Percentiles rank a stretch among this genome's conserved stretches.
Conservation (phyloP, 352 stramenopile genomes). For the Globisporangium camurandrum region DNA sequence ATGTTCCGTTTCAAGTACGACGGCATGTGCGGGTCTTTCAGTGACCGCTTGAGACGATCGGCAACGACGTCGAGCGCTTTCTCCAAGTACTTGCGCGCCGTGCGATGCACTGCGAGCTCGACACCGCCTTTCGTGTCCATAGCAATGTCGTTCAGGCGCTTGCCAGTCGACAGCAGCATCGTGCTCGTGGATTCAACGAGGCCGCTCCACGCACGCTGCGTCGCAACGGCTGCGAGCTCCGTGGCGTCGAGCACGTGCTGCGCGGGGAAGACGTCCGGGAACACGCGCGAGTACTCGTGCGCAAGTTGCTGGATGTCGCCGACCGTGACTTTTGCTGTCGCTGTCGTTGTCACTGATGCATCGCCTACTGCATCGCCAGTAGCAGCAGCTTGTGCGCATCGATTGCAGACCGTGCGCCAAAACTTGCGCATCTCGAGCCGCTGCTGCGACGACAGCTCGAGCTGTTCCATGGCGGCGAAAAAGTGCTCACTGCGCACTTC, state of each 20-base stretch:
- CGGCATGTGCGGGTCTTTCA: constrained; percentile 84
- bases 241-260: constrained; percentile 51
- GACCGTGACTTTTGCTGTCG: constrained; percentile 23
- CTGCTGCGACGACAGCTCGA: constrained; percentile 48
- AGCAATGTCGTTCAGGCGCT: constrained; percentile 76
- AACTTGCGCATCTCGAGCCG: constrained; percentile 69
- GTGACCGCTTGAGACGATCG: constrained; percentile 54
- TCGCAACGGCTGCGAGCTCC: constrained; percentile 33
- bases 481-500: constrained; percentile 52
- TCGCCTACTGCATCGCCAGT: background rate
- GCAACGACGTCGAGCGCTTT: constrained; percentile 72
- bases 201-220: constrained; percentile 37
- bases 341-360: background rate
- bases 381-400: constrained; percentile 7
- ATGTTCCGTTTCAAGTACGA: constrained; percentile 79
- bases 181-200: constrained; percentile 71
- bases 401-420: constrained; percentile 65
- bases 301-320: constrained; percentile 68
- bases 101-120: constrained; percentile 74
- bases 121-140: constrained; percentile 82
- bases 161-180: constrained; percentile 74
- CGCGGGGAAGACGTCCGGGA: constrained; percentile 70
- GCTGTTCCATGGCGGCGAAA: constrained; percentile 51
- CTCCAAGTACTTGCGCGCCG: constrained; percentile 68
- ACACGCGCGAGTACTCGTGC: constrained; percentile 78